A percentile compares a stretch with the other conserved stretches of the same genome.
These are phyloP conservation scores for Cladophialophora exuberans DNA, from an alignment of 2,329 filamentous ascomycete species.

Conservation along the genomic window DNA sequence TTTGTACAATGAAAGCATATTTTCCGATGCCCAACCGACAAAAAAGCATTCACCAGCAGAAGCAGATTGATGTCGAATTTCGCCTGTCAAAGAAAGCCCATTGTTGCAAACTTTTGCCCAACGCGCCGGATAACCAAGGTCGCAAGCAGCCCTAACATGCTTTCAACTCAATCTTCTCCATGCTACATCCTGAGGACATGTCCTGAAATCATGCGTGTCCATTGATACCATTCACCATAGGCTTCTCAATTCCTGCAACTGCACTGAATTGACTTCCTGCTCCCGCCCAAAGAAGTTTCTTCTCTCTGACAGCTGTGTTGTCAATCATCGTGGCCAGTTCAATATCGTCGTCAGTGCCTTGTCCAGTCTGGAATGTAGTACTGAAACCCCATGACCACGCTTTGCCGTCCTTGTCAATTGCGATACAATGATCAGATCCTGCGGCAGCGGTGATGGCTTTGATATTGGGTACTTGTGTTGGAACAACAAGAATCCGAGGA, in stretches of 20 bases:
- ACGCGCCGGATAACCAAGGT: background rate
- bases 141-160: background rate
- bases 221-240: slow-evolving; percentile 31
- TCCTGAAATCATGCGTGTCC: slow-evolving; percentile 30
- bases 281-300: slow-evolving; percentile 75
- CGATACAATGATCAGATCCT: slow-evolving; percentile 74
- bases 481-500: slow-evolving; percentile 72
- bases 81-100: background rate
- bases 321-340: slow-evolving; percentile 77
- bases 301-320: slow-evolving; percentile 77
- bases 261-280: slow-evolving; percentile 78
- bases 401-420: slow-evolving; percentile 68
- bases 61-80: background rate
- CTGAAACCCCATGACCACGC: slow-evolving; percentile 82
- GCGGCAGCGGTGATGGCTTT: slow-evolving; percentile 63
- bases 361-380: slow-evolving; percentile 78
- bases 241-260: slow-evolving; percentile 38
- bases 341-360: slow-evolving; percentile 77
- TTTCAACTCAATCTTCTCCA: background rate
- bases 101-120: background rate
- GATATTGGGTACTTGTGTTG: slow-evolving; percentile 63
- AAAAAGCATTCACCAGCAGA: background rate
- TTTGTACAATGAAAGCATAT: slow-evolving; percentile 2
- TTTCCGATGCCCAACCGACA: background rate
- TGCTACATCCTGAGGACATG: background rate